Percentiles rank a stretch among this genome's conserved stretches.
Evolutionary conservation across 208 protist species (phyloP).

Genomic region (Wallacemonas rigidus): DNA sequence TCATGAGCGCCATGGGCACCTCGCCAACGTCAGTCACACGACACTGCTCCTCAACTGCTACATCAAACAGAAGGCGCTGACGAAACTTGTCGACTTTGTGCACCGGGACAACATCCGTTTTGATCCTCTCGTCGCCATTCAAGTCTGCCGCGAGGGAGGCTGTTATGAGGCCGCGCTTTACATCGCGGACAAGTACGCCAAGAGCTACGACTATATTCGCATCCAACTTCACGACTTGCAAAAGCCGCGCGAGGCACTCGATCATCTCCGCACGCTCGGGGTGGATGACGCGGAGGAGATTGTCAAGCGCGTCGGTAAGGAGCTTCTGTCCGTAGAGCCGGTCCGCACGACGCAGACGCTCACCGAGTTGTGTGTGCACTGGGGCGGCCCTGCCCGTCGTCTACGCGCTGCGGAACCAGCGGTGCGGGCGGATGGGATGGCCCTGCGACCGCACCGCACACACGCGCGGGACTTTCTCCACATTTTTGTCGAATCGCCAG

Average conservation of each 20-base stretch:
- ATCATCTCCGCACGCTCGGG: conserved; percentile 70
- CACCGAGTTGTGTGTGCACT: conserved; percentile 74
- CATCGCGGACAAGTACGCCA: conserved; percentile 78
- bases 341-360: conserved; percentile 58
- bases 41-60: conserved; percentile 97
- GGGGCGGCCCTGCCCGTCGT: conserved; percentile 49
- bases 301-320: conserved; percentile 88
- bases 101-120: conserved; percentile 88
- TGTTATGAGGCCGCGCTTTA: conserved; percentile 91
- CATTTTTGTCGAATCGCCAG: conserved; percentile 88
- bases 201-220: conserved; percentile 85
- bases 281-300: conserved; percentile 86
- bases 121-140: conserved; percentile 95
- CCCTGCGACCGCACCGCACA: conserved; percentile 57
- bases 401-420: conserved; percentile 16
- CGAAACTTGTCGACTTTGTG: conserved; percentile 92
- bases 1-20: conserved; percentile 39
- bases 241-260: conserved; percentile 58
- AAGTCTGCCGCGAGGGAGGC: conserved; percentile 89
- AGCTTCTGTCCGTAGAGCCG: conserved; percentile 46
- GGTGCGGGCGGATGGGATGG: background rate
- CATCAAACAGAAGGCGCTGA: conserved; percentile 93
- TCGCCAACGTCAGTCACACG: conserved; percentile 94
- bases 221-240: conserved; percentile 89
- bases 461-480: conserved; percentile 79